Base-by-base conservation (phyloP, 2,329 filamentous ascomycete species). In the Hypoxylon sp. region DNA sequence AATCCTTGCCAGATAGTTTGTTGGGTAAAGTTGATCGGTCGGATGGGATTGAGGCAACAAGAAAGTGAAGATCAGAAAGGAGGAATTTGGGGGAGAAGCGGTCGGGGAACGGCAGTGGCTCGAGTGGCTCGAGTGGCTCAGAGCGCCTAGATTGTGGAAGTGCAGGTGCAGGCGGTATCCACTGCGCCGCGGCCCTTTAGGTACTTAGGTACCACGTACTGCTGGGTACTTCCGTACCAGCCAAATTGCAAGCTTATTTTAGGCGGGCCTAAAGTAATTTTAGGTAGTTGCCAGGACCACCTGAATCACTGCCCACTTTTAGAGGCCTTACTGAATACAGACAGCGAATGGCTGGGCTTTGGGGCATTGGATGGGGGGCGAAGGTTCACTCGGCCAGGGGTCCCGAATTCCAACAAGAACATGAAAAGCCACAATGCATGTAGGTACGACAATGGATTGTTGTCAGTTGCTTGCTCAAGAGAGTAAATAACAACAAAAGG, bases 21-120 rank as follows among this genome's bases (percentile, higher is more conserved):
- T 67, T 64, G 57, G 59, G 50, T 57, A 69, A 70, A 71, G 70
- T 72, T 70, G 71, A 71, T 65, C 57, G 71, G 64, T 64, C 53
- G 56, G 60, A 68, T 56, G 68, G 63, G 70, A 67, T 65, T 69
- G 53, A 67, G 67, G 63, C 61, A 51, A 63, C 51, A 45, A 72
- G 57, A 67, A 73, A 69, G 70, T 71, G 71, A 74, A 74, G 71
- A 70, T 74, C 73, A 71, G 74, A 70, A 71, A 73, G 68, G 71
- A 72, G 71, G 71, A 71, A 74, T 73, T 71, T 70, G 68, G 70
- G 53, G 73, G 66, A 70, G 69, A 75, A 70, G 72, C 72, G 73
- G 73, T 75, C 73, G 73, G 73, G 71, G 69, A 67, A 67, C 63
- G 61, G 67, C 60, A 67, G 63, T 67, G 60, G 63, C 63, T 67